Evolutionary conservation across 1,284 basidiomycete genomes (phyloP).

Genomic region (Exobasidium rhododendri): DNA sequence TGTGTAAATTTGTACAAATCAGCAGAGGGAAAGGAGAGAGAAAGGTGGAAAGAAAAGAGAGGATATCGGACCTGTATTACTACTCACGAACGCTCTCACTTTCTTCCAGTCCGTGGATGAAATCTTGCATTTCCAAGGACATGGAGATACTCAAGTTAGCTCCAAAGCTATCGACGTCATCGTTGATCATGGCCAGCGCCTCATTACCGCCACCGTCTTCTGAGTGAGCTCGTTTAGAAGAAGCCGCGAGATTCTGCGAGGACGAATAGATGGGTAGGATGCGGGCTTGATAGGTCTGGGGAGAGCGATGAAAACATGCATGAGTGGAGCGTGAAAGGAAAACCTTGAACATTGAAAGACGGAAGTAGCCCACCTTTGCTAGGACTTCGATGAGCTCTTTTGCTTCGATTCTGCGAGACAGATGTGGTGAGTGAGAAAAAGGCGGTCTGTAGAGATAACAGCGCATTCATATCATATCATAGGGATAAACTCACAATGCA

Average conservation of each 20-base stretch:
- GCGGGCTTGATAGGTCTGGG: constrained; percentile 40
- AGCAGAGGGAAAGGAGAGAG: too few species aligned
- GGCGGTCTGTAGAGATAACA: too few species aligned
- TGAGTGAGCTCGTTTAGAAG: neutral
- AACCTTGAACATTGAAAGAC: neutral
- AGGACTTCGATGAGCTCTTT: constrained; percentile 34
- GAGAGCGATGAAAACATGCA: neutral
- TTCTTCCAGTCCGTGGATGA: constrained; percentile 45
- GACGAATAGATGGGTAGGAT: constrained; percentile 43
- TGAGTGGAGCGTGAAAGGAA: neutral
- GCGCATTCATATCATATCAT: neutral
- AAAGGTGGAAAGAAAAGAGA: neutral
- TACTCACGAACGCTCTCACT: constrained; percentile 31
- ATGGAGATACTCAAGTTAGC: constrained; percentile 30
- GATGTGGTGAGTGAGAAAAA: neutral
- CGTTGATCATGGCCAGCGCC: constrained; percentile 23
- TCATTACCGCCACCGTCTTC: constrained; percentile 3
- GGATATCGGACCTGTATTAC: neutral
- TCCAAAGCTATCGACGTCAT: constrained; percentile 29
- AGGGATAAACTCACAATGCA: constrained; percentile 30
- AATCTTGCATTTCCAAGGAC: constrained; percentile 42
- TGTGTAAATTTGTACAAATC: too few species aligned
- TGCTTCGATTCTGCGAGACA: constrained; percentile 40
- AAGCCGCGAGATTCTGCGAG: constrained; percentile 34
- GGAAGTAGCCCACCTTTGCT: constrained; percentile 21